Conservation (phyloP, 352 stramenopile genomes). For the Lagenidium giganteum region DNA sequence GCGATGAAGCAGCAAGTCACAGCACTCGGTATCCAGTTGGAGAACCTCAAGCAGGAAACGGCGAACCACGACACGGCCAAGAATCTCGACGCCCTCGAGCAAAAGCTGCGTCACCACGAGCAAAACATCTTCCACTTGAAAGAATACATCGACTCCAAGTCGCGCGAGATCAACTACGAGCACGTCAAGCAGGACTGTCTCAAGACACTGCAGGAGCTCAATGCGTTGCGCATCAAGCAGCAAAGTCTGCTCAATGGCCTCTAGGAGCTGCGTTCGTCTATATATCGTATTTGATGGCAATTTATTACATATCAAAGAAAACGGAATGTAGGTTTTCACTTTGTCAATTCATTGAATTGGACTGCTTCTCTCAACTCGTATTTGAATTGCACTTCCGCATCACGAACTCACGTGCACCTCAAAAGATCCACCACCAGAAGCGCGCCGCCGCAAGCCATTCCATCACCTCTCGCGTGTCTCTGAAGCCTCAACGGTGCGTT, state of each 20-base stretch:
- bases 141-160: slow-evolving; percentile 87
- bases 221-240: slow-evolving; percentile 62
- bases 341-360: too few relatives aligned
- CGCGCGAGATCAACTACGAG: slow-evolving; percentile 87
- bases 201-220: slow-evolving; percentile 67
- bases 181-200: slow-evolving; percentile 80
- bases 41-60: slow-evolving; percentile 73
- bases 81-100: slow-evolving; percentile 79
- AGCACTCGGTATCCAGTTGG: slow-evolving; percentile 49
- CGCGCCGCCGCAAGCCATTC: too few relatives aligned
- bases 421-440: too few relatives aligned
- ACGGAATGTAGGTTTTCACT: too few relatives aligned
- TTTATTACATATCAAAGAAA: too few relatives aligned
- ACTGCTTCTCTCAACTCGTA: too few relatives aligned
- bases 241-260: slow-evolving; percentile 24
- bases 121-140: slow-evolving; percentile 91
- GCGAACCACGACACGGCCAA: slow-evolving; percentile 74
- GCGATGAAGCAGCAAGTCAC: slow-evolving; percentile 84
- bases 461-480: too few relatives aligned
- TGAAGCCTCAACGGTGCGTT: too few relatives aligned
- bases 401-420: too few relatives aligned
- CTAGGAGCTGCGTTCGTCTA: too few relatives aligned
- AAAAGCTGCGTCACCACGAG: slow-evolving; percentile 88
- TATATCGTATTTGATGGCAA: too few relatives aligned
- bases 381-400: too few relatives aligned